Percentiles rank a stretch among this genome's conserved stretches.
phyloP scores from a whole-genome alignment of 2,329 filamentous ascomycete species.

The Trichocomaceae sp. region DNA sequence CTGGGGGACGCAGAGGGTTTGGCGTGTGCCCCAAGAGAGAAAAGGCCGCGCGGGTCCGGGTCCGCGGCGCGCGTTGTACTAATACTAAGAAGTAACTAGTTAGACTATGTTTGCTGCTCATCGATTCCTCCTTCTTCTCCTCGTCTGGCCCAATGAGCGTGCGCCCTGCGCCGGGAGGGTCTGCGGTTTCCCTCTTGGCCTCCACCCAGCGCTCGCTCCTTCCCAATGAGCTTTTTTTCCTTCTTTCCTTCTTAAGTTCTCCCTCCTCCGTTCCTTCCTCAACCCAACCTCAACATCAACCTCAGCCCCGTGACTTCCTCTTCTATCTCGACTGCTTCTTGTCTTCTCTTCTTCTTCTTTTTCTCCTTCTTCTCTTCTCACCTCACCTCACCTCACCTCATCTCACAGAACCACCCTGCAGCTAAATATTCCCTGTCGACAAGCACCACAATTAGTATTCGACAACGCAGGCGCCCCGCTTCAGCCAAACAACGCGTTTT shows the following conservation, averaged over 20 bases:
- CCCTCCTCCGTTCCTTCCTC: constrained; percentile 21
- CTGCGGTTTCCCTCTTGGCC: constrained; percentile 24
- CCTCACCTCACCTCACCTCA: not conserved
- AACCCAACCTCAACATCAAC: not conserved
- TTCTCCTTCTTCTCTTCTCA: not conserved
- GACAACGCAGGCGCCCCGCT: constrained; percentile 10
- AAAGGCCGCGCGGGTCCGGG: constrained; percentile 10
- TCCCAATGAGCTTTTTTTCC: constrained; percentile 20
- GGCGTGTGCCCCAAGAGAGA: constrained; percentile 4
- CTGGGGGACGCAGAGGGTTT: not conserved
- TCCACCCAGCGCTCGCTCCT: constrained; percentile 18
- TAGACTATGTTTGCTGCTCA: not conserved
- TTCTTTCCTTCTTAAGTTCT: too few relatives aligned
- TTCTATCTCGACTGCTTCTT: constrained; percentile 10
- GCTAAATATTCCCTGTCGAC: constrained; percentile 7
- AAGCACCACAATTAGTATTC: constrained; percentile 12
- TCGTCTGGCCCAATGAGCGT: constrained; percentile 34
- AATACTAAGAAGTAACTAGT: too few relatives aligned
- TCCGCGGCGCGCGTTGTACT: constrained; percentile 11
- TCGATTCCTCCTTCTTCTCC: constrained; percentile 23
- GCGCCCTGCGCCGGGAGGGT: constrained; percentile 22
- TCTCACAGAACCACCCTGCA: constrained; percentile 14
- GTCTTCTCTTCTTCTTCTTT: not conserved
- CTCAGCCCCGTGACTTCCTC: constrained; percentile 22
- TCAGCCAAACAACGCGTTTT: constrained; percentile 5